Conservation (phyloP, 2,329 filamentous ascomycete species). For the Fusarium globosum region DNA sequence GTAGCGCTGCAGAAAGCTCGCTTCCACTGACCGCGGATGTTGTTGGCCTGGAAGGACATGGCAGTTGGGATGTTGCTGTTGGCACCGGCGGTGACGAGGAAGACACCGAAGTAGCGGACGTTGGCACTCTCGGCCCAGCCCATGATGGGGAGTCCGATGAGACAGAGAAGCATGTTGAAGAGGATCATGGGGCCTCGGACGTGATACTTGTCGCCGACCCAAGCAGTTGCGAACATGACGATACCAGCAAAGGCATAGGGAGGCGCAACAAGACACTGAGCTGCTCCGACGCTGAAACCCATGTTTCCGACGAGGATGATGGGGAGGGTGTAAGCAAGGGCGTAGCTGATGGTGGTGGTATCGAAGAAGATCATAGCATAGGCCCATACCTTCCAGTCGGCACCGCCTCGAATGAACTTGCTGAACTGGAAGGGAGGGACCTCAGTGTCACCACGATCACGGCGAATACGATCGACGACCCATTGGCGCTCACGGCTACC, state of each 20-base stretch:
- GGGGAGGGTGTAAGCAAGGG: constrained; percentile 82
- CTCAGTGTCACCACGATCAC: constrained; percentile 67
- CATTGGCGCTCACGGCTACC: constrained; percentile 61
- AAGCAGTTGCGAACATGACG: constrained; percentile 69
- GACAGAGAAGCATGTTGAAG: constrained; percentile 72
- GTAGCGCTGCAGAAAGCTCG: constrained; percentile 81
- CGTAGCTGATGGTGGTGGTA: constrained; percentile 78
- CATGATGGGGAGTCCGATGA: constrained; percentile 79
- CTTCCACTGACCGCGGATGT: constrained; percentile 90
- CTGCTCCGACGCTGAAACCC: constrained; percentile 70
- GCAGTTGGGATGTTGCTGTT: constrained; percentile 81
- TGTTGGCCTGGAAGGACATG: constrained; percentile 87
- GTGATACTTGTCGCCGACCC: constrained; percentile 73
- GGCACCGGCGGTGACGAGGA: constrained; percentile 79
- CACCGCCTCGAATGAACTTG: constrained; percentile 59
- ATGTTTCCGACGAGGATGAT: constrained; percentile 74
- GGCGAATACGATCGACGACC: constrained; percentile 64
- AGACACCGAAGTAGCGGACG: constrained; percentile 79
- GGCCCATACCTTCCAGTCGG: constrained; percentile 70
- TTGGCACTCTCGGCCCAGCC: constrained; percentile 69
- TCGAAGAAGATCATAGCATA: constrained; percentile 72
- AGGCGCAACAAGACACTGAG: constrained; percentile 78
- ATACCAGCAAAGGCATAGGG: constrained; percentile 74
- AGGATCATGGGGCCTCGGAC: constrained; percentile 74
- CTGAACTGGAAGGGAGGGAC: constrained; percentile 62